These are phyloP conservation scores for Polyporus arcularius DNA, from an alignment of 768 basidiomycete species.

Conservation along the genomic window DNA sequence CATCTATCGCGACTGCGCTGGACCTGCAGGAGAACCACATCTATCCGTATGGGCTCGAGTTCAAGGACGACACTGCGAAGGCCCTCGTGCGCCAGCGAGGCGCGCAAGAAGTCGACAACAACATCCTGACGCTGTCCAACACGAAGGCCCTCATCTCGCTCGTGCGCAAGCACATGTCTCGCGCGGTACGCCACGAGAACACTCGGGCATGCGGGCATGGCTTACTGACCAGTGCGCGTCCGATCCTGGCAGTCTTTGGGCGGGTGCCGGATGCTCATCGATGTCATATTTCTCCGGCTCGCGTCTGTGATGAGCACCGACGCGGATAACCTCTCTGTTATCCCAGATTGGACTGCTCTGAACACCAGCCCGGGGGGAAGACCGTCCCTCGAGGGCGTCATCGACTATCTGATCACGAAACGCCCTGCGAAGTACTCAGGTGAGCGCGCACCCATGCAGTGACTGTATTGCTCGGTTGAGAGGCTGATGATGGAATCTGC, in stretches of 20 bases:
- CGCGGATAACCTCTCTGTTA: not conserved
- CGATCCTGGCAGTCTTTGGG: not conserved
- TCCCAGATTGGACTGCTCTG: not conserved
- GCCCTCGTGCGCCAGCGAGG: not conserved
- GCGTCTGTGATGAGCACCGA: constrained; percentile 2
- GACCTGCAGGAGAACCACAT: constrained; percentile 2
- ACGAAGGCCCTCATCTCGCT: constrained; percentile 2
- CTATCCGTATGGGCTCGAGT: constrained; percentile 3
- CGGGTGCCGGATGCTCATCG: constrained; percentile 6
- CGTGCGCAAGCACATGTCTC: constrained; percentile 3
- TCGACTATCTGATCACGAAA: constrained; percentile 2
- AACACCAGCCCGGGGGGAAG: not conserved
- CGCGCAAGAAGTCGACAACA: not conserved
- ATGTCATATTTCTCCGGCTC: constrained; percentile 2
- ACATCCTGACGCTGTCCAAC: constrained; percentile 1
- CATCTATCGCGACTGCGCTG: not conserved
- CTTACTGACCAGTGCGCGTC: not conserved
- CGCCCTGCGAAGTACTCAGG: constrained; percentile 1
- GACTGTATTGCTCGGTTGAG: not conserved
- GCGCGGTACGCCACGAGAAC: not conserved
- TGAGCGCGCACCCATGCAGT: not conserved
- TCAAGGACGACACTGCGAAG: not conserved
- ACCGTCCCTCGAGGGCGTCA: constrained; percentile 1
- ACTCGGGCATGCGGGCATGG: not conserved
- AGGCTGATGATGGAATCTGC: not conserved